Percentiles rank a stretch among this genome's conserved stretches.
These are phyloP conservation scores for Sanchytrium tribonematis DNA, from an alignment of 371 early-diverging fungal genomes.

Conservation along the genomic window DNA sequence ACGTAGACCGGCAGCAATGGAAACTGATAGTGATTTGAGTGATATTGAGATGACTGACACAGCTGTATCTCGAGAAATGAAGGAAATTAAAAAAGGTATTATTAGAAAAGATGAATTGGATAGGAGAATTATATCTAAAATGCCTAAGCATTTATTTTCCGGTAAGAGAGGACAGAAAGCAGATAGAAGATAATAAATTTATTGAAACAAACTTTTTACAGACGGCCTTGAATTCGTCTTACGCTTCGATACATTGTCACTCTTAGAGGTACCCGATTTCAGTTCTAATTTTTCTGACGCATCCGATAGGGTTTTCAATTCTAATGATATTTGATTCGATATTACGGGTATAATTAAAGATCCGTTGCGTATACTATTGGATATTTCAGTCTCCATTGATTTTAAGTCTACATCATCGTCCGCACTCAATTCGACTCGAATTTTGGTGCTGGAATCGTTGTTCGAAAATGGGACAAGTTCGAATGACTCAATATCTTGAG, in stretches of 20 bases:
- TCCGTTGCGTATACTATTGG: background rate
- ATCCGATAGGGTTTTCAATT: background rate
- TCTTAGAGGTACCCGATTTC: background rate
- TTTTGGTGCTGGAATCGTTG: background rate
- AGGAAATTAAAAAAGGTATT: background rate
- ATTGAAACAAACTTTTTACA: background rate
- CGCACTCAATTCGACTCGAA: background rate
- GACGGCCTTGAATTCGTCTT: background rate
- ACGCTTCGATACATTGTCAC: background rate
- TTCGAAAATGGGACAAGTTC: background rate
- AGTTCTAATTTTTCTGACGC: background rate
- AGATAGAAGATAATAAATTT: conserved; percentile 40
- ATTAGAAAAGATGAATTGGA: conserved; percentile 53
- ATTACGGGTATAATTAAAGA: background rate
- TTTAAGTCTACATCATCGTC: background rate
- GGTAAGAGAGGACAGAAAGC: conserved; percentile 63
- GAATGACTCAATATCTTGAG: background rate
- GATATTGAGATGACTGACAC: background rate
- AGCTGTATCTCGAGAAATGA: background rate
- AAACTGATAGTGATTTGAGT: background rate
- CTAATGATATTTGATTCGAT: background rate
- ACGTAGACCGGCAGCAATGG: background rate
- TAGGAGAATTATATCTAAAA: conserved; percentile 50
- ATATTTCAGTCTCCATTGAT: background rate
- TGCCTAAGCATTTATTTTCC: conserved; percentile 88